Evolutionary conservation across 2,329 filamentous ascomycete species (phyloP), one percentile per base, ranked within the genome.

Genomic region (Penicillium sp.): DNA sequence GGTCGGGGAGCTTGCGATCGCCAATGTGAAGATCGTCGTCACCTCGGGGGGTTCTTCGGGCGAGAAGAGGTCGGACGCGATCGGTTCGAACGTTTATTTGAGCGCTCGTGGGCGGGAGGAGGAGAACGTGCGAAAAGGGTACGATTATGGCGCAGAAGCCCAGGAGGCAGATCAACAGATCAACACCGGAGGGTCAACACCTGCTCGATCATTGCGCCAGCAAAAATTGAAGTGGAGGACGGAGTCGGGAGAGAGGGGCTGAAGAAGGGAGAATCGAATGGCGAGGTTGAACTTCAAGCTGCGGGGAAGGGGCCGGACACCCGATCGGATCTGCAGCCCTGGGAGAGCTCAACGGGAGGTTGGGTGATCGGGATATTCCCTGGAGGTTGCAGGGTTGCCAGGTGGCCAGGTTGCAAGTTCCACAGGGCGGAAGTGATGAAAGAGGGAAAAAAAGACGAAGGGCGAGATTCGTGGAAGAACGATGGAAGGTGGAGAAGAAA

Each of bases 81-180:
- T 50, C 46, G 44, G 52, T 39, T 34, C n/a, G n/a, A n/a, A n/a
- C n/a, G n/a, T n/a, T n/a, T n/a, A n/a, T n/a, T n/a, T n/a, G n/a
- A n/a, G 49, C 45, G 55, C 59, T 62, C 55, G 59, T 64, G 59
- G 39, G 55, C 57, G 55, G 63, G 43, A n/a, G n/a, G n/a, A n/a
- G 36, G 7, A 59, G 60, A 66, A 68, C 61, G 65, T 67, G 64
- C 52, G 53, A 62, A 55, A 40, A 52, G 43, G 56, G 45, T 39
- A 32, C 15, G 29, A 57, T 52, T 49, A 52, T 61, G 52, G 58
- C 55, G 56, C 24, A 18, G 50, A 55, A 54, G 40, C 54, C 57
- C 54, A 54, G 59, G 56, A 60, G 58, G 63, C 59, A 64, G 59
- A 67, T 69, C 66, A 70, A 66, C 59, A 64, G 59, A 67, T 69